These are phyloP conservation scores for Chlamydomonas sphaeroides DNA, from an alignment of 139 green algal genomes.

Conservation along the genomic window DNA sequence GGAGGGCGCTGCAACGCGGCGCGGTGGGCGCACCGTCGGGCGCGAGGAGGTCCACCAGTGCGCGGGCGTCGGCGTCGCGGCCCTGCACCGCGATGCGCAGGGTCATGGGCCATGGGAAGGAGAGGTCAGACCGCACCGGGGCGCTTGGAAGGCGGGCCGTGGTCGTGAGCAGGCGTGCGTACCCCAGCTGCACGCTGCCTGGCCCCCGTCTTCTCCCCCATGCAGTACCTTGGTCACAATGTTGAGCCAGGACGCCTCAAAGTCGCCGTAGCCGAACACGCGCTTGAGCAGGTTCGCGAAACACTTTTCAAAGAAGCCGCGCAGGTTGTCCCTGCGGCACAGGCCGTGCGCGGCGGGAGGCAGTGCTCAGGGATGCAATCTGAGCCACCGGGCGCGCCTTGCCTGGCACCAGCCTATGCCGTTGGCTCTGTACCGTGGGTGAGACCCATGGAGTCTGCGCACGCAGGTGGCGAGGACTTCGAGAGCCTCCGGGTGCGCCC, in stretches of 20 bases:
- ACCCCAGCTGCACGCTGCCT: too few relatives aligned
- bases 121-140: not conserved
- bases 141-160: too few relatives aligned
- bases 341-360: not conserved
- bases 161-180: too few relatives aligned
- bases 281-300: constrained; percentile 79
- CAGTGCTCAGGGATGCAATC: not conserved
- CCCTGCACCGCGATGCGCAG: not conserved
- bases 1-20: too few relatives aligned
- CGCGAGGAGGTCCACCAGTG: constrained; percentile 70
- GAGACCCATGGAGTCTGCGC: too few relatives aligned
- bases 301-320: constrained; percentile 86
- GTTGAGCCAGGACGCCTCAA: constrained; percentile 76
- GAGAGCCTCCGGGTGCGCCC: too few relatives aligned
- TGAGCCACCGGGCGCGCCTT: too few relatives aligned
- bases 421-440: too few relatives aligned
- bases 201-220: too few relatives aligned
- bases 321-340: constrained; percentile 78
- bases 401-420: too few relatives aligned
- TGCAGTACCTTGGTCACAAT: constrained; percentile 67
- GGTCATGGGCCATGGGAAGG: not conserved
- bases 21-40: constrained; percentile 67
- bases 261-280: constrained; percentile 84
- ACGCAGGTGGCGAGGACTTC: too few relatives aligned
- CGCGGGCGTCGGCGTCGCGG: constrained; percentile 66